Conservation (phyloP, 768 basidiomycete genomes). For the Rhodosporidiobolus sp. region DNA sequence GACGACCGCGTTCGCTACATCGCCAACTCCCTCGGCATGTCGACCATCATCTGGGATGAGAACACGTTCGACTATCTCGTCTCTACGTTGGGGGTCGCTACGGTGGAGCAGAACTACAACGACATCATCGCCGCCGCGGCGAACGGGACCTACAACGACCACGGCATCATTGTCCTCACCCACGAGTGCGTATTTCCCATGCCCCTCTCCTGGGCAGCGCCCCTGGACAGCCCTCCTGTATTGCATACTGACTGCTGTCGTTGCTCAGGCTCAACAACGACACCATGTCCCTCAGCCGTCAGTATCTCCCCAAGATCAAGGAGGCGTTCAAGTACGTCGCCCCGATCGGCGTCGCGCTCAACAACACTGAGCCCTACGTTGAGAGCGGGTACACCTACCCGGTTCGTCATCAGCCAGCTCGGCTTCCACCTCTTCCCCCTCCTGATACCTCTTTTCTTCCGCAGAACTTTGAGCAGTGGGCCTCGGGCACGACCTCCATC, state of each 20-base stretch:
- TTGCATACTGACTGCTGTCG: too few species aligned
- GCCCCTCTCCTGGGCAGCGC: not conserved
- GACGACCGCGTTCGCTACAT: constrained; percentile 44
- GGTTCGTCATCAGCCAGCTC: too few species aligned
- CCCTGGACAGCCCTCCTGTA: not conserved
- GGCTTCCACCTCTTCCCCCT: not conserved
- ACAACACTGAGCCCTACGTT: constrained; percentile 48
- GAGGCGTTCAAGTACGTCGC: constrained; percentile 45
- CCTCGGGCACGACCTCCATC: constrained; percentile 27
- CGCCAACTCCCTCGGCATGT: constrained; percentile 40
- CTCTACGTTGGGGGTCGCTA: not conserved
- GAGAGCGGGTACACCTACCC: constrained; percentile 41
- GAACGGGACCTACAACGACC: constrained; percentile 44
- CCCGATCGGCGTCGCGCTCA: constrained; percentile 45
- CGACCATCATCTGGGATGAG: constrained; percentile 32
- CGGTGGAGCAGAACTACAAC: constrained; percentile 46
- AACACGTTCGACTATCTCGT: constrained; percentile 17
- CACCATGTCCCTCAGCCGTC: constrained; percentile 46
- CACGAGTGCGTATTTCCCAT: constrained; percentile 44
- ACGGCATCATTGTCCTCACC: constrained; percentile 48
- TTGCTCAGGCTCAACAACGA: constrained; percentile 47
- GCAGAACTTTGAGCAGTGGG: constrained; percentile 29
- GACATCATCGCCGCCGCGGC: constrained; percentile 37
- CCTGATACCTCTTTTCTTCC: too few species aligned
- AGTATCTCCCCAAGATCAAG: constrained; percentile 44